Base-by-base conservation (phyloP, 1,139 yeast genomes). In the Suhomyces terraborum region DNA sequence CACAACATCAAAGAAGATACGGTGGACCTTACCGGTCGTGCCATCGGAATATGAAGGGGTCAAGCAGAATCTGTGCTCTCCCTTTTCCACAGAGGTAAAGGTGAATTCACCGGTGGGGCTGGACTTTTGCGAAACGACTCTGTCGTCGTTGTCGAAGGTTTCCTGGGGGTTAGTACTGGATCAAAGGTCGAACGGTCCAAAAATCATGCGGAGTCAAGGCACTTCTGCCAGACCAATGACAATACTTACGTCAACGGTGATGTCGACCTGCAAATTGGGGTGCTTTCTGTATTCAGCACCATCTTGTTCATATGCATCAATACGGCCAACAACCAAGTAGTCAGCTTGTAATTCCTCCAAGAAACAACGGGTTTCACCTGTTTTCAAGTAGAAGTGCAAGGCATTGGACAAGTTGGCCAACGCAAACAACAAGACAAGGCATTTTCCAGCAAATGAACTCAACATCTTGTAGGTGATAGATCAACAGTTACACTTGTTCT, bases 61-160 rank as follows among this genome's bases (percentile, higher is more conserved):
- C 55, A 73, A 62, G 52, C 79, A 73, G 61, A 73, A 67, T 53
- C 65, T 71, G 60, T 73, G 78, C 55, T 73, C 78, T 45, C 79
- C 79, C 13, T 69, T 51, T 34, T 70, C 78, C 30, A 44, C 20
- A n/a, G 56, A 52, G 16, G 53, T 51, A 50, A 51, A 59, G 30
- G 75, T 64, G 54, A 73, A 69, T 31, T 69, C 74, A 17, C 76
- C 77, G 36, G 55, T 51, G 17, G 75, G 61, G 8, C 63, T 47
- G 7, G 73, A 66, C 49, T 60, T 69, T 52, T 72, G 77, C 48
- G 59, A 54, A 31, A 66, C 71, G 31, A 73, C 77, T 46, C 66
- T 56, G 48, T 73, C 71, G 58, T 73, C 67, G 51, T 71, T 72
- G 57, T 73, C 77, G 43, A 73, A 73, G 13, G 77, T 73, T 62